phyloP scores from a whole-genome alignment of 2,329 filamentous ascomycete species.

The Colletotrichum coccodes region DNA sequence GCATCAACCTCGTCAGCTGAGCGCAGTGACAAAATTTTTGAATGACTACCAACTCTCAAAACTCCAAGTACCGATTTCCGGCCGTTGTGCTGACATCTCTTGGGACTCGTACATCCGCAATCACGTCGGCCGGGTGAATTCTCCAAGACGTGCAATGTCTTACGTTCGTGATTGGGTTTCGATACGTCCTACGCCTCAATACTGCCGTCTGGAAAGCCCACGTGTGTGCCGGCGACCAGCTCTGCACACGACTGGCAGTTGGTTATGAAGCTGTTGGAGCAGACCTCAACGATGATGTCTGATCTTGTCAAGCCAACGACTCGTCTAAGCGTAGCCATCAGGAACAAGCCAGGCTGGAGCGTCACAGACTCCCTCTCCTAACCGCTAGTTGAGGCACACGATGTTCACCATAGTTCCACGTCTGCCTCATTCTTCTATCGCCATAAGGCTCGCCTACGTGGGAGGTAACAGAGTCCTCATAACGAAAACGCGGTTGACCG shows the following conservation, averaged over 20 bases:
- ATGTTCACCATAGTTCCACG: neutral
- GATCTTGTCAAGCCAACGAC: no score
- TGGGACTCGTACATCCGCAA: neutral
- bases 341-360: no score
- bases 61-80: neutral
- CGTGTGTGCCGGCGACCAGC: no score
- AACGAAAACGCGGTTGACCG: neutral
- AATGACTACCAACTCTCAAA: neutral
- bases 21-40: neutral
- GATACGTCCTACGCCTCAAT: neutral
- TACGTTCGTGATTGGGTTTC: neutral
- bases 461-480: neutral
- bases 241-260: neutral
- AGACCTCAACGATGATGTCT: neutral
- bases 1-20: no score
- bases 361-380: neutral
- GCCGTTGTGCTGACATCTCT: neutral
- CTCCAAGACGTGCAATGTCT: no score
- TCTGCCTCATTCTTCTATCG: neutral
- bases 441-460: neutral
- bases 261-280: no score
- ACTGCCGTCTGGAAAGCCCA: neutral
- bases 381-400: neutral
- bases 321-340: no score
- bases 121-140: neutral